Evolutionary conservation across 2,329 filamentous ascomycete genomes (phyloP).

Genomic region (Hypoxylon sp.): DNA sequence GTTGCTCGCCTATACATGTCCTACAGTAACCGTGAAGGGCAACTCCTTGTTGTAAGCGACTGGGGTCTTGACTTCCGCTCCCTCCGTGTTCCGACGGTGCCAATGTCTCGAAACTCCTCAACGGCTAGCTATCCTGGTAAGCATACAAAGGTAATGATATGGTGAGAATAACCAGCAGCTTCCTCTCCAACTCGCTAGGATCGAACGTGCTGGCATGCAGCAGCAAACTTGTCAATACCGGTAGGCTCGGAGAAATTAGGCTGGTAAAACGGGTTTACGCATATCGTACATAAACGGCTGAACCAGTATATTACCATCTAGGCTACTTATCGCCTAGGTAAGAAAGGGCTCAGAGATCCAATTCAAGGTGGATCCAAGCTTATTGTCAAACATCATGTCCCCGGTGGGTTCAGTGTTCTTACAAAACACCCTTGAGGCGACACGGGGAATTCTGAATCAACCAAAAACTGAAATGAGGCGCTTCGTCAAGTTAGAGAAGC

Average conservation of each 20-base stretch:
- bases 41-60: slow-evolving; percentile 26
- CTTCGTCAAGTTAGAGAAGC: slow-evolving; percentile 18
- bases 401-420: slow-evolving; percentile 28
- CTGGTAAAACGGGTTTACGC: slow-evolving; percentile 34
- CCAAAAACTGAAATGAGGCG: slow-evolving; percentile 37
- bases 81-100: slow-evolving; percentile 32
- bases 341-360: slow-evolving; percentile 7
- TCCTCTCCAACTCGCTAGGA: slow-evolving; percentile 17
- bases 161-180: slow-evolving; percentile 9
- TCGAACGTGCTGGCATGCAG: slow-evolving; percentile 11
- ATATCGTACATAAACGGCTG: slow-evolving; percentile 19
- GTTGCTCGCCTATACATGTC: slow-evolving; percentile 7
- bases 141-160: slow-evolving; percentile 10
- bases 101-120: slow-evolving; percentile 29
- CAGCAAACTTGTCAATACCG: slow-evolving; percentile 21
- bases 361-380: slow-evolving; percentile 30
- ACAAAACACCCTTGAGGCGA: slow-evolving; percentile 40
- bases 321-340: background rate
- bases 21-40: slow-evolving; percentile 5
- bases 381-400: slow-evolving; percentile 33
- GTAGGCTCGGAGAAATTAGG: slow-evolving; percentile 40
- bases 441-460: slow-evolving; percentile 41
- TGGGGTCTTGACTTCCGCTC: slow-evolving; percentile 30
- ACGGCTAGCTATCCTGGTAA: slow-evolving; percentile 22
- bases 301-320: slow-evolving; percentile 30